Evolutionary conservation across 2,329 filamentous ascomycete species (phyloP), one percentile per base, ranked within the genome.

Genomic region (Penicillium olsonii): DNA sequence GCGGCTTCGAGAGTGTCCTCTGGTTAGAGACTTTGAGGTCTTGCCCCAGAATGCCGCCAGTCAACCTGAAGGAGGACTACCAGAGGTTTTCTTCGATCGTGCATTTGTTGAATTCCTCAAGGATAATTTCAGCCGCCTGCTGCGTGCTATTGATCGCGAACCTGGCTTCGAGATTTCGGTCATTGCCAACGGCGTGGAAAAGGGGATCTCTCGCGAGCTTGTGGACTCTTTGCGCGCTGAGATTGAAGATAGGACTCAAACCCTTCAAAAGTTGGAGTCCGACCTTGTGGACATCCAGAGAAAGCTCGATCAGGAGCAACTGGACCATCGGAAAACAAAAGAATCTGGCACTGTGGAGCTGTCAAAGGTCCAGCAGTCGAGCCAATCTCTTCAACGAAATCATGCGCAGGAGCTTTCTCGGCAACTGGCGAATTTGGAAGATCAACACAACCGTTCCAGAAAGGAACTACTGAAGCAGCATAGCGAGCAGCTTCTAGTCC

Each of bases 31-130:
- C 65, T 96, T 92, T 60, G 94, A 97, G 63, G 88, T 96, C 18
- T 77, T 88, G 9, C 84, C 88, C 2, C 89, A 91, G 61, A 88
- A 83, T 54, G 72, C 84, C 7, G 79, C 80, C 55, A 73, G 74
- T 64, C 55, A 75, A 61, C 40, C 81, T 70, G 61, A 76, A 46
- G 76, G 78, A 68, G 82, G 71, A 59, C 68, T 92, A 7, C 88
- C 91, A 1, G 86, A 92, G 42, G 88, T 96, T 1, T 95, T 84
- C 66, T 94, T 97, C 56, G 91, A 96, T 60, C 80, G 83, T 39
- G 83, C 83, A 0, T 97, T 96, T 69, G 85, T 99, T 47, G 89
- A 96, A 52, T 96, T 97, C 63, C 83, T 96, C 62, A 96, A 96
- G 65, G 92, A 97, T 64, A 96, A 96, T 66, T 97, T 95, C 67